Conservation (phyloP, 257 asterid species). For the Solanum piurae region DNA sequence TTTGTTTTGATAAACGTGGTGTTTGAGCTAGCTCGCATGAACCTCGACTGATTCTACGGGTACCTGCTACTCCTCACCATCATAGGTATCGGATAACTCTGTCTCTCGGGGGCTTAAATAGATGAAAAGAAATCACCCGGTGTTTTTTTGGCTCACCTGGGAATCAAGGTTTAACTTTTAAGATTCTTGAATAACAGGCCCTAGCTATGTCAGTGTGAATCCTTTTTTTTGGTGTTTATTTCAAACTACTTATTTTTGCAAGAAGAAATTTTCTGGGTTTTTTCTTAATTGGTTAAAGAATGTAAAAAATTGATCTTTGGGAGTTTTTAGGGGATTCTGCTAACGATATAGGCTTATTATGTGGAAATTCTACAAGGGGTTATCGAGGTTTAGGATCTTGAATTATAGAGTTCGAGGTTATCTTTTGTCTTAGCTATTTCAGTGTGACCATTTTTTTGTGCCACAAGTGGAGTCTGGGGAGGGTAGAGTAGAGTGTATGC, state of each 20-base stretch:
- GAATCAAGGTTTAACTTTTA: background rate
- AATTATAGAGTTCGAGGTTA: conserved; percentile 54
- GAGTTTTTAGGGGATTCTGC: background rate
- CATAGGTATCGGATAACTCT: background rate
- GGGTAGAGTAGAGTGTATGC: background rate
- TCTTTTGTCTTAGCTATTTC: conserved; percentile 22
- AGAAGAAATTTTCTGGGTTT: background rate
- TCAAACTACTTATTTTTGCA: background rate
- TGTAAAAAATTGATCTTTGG: background rate
- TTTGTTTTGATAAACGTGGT: background rate
- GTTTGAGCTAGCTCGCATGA: background rate
- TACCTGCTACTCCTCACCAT: background rate
- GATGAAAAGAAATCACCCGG: background rate
- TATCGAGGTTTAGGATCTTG: background rate
- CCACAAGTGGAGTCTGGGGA: background rate
- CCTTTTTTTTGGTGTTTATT: background rate
- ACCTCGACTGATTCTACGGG: background rate
- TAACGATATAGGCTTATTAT: background rate
- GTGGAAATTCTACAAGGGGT: background rate
- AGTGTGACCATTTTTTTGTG: background rate
- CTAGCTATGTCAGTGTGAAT: conserved; percentile 16
- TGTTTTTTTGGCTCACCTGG: too few species aligned
- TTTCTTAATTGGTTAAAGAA: background rate
- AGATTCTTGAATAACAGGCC: conserved; percentile 31
- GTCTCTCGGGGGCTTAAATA: background rate